Conservation (phyloP, 73 alveolate genomes). For the Paramecium octaurelia region DNA sequence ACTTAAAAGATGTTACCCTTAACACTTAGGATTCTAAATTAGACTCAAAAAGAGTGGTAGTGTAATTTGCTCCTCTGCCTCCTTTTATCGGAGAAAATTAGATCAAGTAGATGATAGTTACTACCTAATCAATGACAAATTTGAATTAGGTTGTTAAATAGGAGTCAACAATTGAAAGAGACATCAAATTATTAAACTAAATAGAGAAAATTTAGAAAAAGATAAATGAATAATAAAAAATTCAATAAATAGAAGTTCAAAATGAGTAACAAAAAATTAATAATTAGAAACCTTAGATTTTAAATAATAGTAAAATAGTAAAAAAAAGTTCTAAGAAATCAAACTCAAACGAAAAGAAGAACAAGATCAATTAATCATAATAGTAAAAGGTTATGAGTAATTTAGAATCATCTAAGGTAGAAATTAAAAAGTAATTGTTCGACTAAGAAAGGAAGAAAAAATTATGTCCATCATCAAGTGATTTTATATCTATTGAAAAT, state of each 20-base stretch:
- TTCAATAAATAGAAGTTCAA: not conserved
- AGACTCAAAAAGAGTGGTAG: not conserved
- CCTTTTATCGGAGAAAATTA: not conserved
- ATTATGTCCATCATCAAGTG: not conserved
- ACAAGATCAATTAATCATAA: not conserved
- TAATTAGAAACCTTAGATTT: not conserved
- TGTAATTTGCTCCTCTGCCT: not conserved
- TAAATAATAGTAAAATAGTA: not conserved
- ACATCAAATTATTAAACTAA: not conserved
- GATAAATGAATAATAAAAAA: not conserved
- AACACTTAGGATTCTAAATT: not conserved
- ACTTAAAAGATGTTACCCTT: not conserved
- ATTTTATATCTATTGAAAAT: not conserved
- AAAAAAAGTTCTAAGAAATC: not conserved
- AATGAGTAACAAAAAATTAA: not conserved
- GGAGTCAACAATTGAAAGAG: not conserved
- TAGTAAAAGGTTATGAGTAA: not conserved
- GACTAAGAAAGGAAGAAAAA: not conserved
- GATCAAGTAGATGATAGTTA: not conserved
- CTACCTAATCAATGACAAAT: not conserved
- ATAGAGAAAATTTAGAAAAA: not conserved
- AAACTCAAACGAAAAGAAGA: not conserved
- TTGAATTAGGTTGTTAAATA: not conserved
- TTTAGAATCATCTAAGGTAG: not conserved
- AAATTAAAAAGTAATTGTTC: not conserved